A percentile compares a stretch with the other conserved stretches of the same genome.
Evolutionary conservation across 768 basidiomycete genomes (phyloP).

Genomic region (Rhizopogon roseolus): DNA sequence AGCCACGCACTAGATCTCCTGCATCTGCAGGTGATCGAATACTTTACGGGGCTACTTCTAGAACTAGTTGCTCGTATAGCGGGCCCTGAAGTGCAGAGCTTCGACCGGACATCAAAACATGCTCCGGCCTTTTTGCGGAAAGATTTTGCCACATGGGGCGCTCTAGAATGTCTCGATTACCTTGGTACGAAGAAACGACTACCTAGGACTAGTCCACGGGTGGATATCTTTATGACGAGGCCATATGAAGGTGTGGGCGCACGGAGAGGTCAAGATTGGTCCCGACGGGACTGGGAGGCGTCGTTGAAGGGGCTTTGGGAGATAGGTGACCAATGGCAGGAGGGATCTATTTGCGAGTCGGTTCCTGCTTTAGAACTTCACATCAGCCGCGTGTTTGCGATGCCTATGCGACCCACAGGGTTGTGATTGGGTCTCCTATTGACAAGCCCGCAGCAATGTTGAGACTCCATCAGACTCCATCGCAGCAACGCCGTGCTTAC

Average conservation of each 20-base stretch:
- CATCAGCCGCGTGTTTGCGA: constrained; percentile 42
- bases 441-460: neutral
- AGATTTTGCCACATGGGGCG: constrained; percentile 45
- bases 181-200: constrained; percentile 37
- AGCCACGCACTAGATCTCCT: constrained; percentile 60
- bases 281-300: constrained; percentile 60
- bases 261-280: constrained; percentile 73
- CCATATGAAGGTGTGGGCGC: constrained; percentile 46
- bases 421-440: constrained; percentile 5
- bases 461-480: neutral
- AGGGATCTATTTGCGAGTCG: constrained; percentile 47
- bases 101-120: constrained; percentile 42
- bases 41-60: constrained; percentile 58
- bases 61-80: constrained; percentile 54
- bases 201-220: constrained; percentile 35
- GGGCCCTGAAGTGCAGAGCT: constrained; percentile 38
- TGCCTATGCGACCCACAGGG: constrained; percentile 40
- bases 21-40: constrained; percentile 64
- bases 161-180: constrained; percentile 54
- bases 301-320: constrained; percentile 40
- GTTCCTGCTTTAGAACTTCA: constrained; percentile 45
- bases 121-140: constrained; percentile 49
- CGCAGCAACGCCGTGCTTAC: neutral
- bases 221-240: constrained; percentile 47
- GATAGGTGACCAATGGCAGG: constrained; percentile 49